phyloP scores from a whole-genome alignment of 2,329 filamentous ascomycete genomes.

The Massarina eburnea region DNA sequence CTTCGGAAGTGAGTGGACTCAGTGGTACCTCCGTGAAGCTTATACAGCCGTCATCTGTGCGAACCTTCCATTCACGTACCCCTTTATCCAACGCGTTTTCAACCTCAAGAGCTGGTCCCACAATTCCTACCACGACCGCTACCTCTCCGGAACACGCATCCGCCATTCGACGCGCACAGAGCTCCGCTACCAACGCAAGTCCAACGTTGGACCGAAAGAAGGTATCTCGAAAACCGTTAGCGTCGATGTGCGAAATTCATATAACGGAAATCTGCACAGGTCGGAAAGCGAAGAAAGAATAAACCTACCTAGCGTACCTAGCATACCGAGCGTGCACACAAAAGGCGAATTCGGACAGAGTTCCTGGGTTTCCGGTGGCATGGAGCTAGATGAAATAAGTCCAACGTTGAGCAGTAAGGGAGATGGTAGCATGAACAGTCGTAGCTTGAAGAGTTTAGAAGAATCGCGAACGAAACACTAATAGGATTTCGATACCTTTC shows the following conservation, averaged over 20 bases:
- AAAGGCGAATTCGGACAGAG: background rate
- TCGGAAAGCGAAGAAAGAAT: constrained; percentile 11
- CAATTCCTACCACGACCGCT: constrained; percentile 17
- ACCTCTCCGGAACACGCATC: constrained; percentile 1
- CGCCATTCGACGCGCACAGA: constrained; percentile 4
- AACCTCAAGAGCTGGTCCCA: constrained; percentile 36
- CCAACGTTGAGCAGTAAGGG: background rate
- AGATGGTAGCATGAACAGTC: constrained; percentile 3
- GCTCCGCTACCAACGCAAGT: constrained; percentile 4
- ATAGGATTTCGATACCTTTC: background rate
- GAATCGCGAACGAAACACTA: background rate
- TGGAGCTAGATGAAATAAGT: constrained; percentile 1
- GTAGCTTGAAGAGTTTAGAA: constrained; percentile 4
- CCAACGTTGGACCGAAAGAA: constrained; percentile 1
- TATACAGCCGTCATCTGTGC: constrained; percentile 62
- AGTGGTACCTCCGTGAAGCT: constrained; percentile 62
- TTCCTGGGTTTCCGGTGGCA: background rate
- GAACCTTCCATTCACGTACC: constrained; percentile 63
- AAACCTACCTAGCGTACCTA: constrained; percentile 3
- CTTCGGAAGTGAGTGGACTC: constrained; percentile 59
- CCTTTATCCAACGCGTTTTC: constrained; percentile 55
- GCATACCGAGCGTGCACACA: background rate
- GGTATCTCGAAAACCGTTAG: constrained; percentile 11
- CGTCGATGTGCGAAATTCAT: constrained; percentile 5
- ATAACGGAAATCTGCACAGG: background rate